phyloP scores from a whole-genome alignment of 371 early-diverging fungal genomes.

The Nematocida displodere region DNA sequence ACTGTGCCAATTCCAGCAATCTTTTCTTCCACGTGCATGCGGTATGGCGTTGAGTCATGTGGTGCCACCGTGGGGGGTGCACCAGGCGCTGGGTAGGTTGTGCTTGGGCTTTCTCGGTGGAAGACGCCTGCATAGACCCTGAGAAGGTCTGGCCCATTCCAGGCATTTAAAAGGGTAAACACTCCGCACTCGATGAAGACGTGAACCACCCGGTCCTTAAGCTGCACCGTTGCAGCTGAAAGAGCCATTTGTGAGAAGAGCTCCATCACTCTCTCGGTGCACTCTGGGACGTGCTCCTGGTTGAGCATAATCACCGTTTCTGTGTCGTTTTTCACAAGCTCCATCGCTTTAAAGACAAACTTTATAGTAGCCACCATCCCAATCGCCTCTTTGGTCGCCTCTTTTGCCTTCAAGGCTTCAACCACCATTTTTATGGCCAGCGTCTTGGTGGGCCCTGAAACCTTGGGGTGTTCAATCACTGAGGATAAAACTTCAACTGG shows the following conservation, averaged over 20 bases:
- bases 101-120: not conserved
- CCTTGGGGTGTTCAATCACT: conserved; percentile 1
- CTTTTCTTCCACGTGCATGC: conserved; percentile 12
- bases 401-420: not conserved
- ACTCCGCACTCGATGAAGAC: not conserved
- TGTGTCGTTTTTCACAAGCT: conserved; percentile 3
- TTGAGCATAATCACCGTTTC: not conserved
- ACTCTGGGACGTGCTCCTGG: not conserved
- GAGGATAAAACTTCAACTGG: not conserved
- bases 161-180: conserved; percentile 28
- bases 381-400: not conserved
- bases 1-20: not conserved
- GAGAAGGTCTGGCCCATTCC: not conserved
- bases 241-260: not conserved
- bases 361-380: conserved; percentile 4
- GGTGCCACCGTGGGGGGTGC: not conserved
- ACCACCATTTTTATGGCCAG: conserved; percentile 14
- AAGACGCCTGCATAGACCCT: conserved; percentile 6
- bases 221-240: not conserved
- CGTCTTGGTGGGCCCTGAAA: conserved; percentile 6
- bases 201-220: not conserved
- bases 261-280: not conserved
- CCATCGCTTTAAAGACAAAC: conserved; percentile 3
- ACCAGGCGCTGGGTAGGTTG: not conserved
- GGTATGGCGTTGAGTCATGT: conserved; percentile 31